Conservation (phyloP, 2,329 filamentous ascomycete species). For the Cladophialophora psammophila region DNA sequence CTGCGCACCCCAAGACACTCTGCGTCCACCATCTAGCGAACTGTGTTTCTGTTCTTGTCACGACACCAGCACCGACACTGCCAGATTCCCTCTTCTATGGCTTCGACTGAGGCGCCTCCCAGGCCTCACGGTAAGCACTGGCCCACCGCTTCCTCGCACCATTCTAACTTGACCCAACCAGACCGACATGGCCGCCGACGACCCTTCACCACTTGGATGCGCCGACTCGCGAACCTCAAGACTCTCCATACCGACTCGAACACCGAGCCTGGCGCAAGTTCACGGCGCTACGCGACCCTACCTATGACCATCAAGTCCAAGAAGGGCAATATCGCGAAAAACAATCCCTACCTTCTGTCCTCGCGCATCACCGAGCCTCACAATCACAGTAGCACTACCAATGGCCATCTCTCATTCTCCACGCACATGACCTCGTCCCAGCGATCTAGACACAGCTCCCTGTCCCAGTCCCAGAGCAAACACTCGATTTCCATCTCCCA, state of each 20-base stretch:
- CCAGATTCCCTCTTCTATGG: conserved; percentile 28
- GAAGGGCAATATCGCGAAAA: conserved; percentile 71
- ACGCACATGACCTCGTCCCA: conserved; percentile 55
- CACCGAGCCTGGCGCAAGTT: conserved; percentile 36
- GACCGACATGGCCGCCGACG: conserved; percentile 77
- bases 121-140: conserved; percentile 37
- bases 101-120: conserved; percentile 38
- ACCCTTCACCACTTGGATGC: conserved; percentile 93
- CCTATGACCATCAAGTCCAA: conserved; percentile 50
- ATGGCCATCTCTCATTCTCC: conserved; percentile 62
- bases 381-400: conserved; percentile 48
- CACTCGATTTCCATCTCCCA: conserved; percentile 68
- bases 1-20: conserved; percentile 8
- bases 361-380: conserved; percentile 51
- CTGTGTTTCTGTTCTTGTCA: not conserved
- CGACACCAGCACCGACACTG: not conserved
- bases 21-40: not conserved
- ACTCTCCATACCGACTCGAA: conserved; percentile 67
- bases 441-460: conserved; percentile 64
- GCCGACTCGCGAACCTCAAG: conserved; percentile 89
- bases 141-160: not conserved
- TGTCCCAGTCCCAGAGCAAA: conserved; percentile 62
- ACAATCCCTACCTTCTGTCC: conserved; percentile 92
- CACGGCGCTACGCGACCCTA: conserved; percentile 36
- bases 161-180: conserved; percentile 46